These are phyloP conservation scores for Solanum okadae DNA, from an alignment of 257 asterid species.

Conservation along the genomic window DNA sequence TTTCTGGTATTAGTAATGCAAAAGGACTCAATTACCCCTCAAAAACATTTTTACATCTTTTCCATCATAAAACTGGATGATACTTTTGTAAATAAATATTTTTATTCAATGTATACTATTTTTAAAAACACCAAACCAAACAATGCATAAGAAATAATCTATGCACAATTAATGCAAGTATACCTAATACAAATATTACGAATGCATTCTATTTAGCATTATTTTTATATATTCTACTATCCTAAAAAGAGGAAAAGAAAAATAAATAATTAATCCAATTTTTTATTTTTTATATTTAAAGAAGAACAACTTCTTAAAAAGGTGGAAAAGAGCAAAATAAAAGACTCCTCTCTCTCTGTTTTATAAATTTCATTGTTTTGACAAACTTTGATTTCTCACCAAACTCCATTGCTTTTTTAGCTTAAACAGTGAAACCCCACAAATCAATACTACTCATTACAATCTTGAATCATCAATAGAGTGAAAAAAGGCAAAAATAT, in stretches of 20 bases:
- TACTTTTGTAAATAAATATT: no score
- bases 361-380: conserved; percentile 24
- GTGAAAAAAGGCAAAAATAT: conserved; percentile 3
- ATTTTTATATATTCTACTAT: no score
- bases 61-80: neutral
- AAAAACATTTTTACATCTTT: no score
- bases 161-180: no score
- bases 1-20: no score
- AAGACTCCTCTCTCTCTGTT: neutral
- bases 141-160: neutral
- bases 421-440: conserved; percentile 33
- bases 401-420: conserved; percentile 21
- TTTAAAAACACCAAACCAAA: neutral
- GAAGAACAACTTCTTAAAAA: neutral
- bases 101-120: no score
- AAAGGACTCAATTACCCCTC: no score
- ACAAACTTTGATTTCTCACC: conserved; percentile 13
- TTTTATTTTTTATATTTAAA: neutral
- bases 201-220: no score
- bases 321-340: neutral
- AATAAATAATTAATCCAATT: neutral
- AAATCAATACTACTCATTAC: conserved; percentile 8
- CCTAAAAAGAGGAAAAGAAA: neutral
- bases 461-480: neutral
- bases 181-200: rapidly evolving